A percentile compares a stretch with the other conserved stretches of the same genome.
Evolutionary conservation across 768 basidiomycete genomes (phyloP).

Genomic region (Royoungia palumana): DNA sequence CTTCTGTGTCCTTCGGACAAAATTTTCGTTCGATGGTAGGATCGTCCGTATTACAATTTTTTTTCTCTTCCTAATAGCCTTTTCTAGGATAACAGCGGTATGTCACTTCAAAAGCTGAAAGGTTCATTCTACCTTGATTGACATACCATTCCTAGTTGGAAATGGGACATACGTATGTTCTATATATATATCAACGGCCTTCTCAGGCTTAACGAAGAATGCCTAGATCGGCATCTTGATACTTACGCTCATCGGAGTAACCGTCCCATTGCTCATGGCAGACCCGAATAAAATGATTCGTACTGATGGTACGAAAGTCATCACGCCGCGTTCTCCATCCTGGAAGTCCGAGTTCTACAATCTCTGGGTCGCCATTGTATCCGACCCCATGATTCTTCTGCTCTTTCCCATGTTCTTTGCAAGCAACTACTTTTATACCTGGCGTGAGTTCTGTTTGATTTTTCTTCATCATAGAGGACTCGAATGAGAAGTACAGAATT

Average conservation of each 20-base stretch:
- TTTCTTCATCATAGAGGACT: background rate
- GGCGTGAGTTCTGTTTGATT: conserved; percentile 45
- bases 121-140: background rate
- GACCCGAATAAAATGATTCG: conserved; percentile 71
- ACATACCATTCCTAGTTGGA: conserved; percentile 38
- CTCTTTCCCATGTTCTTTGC: conserved; percentile 83
- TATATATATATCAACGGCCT: background rate
- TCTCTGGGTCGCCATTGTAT: conserved; percentile 61
- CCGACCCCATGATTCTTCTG: conserved; percentile 66
- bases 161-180: conserved; percentile 69
- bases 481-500: conserved; percentile 46
- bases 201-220: background rate
- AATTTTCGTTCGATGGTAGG: conserved; percentile 63
- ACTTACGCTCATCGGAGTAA: conserved; percentile 62
- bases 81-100: conserved; percentile 28
- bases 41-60: conserved; percentile 3
- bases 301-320: conserved; percentile 68
- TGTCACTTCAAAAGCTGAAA: background rate
- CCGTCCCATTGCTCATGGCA: conserved; percentile 66
- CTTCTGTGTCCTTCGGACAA: conserved; percentile 65
- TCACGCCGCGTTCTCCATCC: conserved; percentile 58
- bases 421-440: conserved; percentile 81
- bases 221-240: conserved; percentile 49
- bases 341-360: conserved; percentile 72
- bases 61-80: background rate